Conservation (phyloP, 495 filamentous ascomycete genomes). For the Hyaloscypha bicolor region DNA sequence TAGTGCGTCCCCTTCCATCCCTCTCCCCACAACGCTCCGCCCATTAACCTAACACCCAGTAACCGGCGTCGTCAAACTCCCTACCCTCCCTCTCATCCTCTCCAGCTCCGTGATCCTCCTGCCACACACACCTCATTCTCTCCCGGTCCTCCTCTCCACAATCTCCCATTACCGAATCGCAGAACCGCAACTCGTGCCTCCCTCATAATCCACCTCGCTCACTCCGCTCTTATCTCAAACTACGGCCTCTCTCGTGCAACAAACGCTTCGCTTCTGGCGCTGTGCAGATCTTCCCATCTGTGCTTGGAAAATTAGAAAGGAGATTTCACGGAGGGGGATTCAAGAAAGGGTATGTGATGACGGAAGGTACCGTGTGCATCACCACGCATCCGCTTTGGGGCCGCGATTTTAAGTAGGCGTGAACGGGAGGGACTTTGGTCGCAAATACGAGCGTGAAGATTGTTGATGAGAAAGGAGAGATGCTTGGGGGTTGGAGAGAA, state of each 20-base stretch:
- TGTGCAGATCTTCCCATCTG: constrained; percentile 43
- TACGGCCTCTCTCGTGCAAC: constrained; percentile 48
- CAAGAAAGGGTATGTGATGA: constrained; percentile 72
- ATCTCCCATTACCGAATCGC: constrained; percentile 55
- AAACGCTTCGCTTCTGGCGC: constrained; percentile 50
- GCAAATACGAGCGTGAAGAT: constrained; percentile 63
- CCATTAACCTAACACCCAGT: neutral
- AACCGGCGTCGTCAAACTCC: constrained; percentile 14
- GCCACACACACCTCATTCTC: neutral
- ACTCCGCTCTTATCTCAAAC: constrained; percentile 60
- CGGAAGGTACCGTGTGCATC: constrained; percentile 64
- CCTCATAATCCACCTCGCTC: constrained; percentile 55
- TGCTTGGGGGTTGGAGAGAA: constrained; percentile 48
- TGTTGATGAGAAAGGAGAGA: constrained; percentile 49
- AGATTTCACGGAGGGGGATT: constrained; percentile 65
- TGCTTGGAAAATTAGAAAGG: constrained; percentile 36
- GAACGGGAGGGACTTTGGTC: constrained; percentile 60
- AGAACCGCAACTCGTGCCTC: constrained; percentile 57
- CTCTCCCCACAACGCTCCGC: too few species aligned
- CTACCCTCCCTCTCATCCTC: constrained; percentile 13
- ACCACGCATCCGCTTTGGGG: constrained; percentile 56
- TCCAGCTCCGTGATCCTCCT: neutral
- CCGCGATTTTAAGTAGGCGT: constrained; percentile 58
- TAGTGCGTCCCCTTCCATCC: constrained; percentile 21
- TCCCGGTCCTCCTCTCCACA: constrained; percentile 8